phyloP scores from a whole-genome alignment of 768 basidiomycete species.

The Pleurotus pulmonarius region DNA sequence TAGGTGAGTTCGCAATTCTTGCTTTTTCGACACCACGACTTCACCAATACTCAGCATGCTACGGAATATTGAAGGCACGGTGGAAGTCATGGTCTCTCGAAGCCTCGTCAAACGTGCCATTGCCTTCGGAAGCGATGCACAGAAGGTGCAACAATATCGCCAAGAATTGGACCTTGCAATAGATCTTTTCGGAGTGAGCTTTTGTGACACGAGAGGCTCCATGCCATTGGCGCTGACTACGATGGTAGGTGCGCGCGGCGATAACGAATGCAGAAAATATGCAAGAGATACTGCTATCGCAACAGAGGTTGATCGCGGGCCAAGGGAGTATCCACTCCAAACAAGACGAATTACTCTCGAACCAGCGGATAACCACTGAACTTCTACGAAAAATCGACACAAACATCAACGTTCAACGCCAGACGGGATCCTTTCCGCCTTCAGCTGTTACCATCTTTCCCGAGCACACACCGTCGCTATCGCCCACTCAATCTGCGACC shows the following conservation, averaged over 20 bases:
- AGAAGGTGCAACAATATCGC: not conserved
- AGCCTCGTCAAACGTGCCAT: not conserved
- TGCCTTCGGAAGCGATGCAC: not conserved
- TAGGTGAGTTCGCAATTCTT: not conserved
- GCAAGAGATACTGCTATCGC: not conserved
- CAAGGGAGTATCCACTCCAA: not conserved
- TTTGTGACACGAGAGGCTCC: not conserved
- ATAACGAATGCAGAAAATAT: not conserved
- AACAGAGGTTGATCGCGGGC: not conserved
- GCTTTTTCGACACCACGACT: not conserved
- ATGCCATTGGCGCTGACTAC: not conserved
- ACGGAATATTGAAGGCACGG: not conserved
- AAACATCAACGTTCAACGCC: not conserved
- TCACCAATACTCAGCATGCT: not conserved
- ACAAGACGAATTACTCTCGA: not conserved
- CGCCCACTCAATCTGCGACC: not conserved
- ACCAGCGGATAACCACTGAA: not conserved
- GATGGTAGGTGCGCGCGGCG: not conserved
- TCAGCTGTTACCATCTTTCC: not conserved
- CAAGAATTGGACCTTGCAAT: not conserved
- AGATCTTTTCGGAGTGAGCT: not conserved
- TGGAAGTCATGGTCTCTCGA: not conserved
- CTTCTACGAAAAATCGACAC: not conserved
- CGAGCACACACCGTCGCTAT: not conserved
- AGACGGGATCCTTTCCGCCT: not conserved